Evolutionary conservation across 768 basidiomycete genomes (phyloP).

Genomic region (Leccinellum rugosiceps): DNA sequence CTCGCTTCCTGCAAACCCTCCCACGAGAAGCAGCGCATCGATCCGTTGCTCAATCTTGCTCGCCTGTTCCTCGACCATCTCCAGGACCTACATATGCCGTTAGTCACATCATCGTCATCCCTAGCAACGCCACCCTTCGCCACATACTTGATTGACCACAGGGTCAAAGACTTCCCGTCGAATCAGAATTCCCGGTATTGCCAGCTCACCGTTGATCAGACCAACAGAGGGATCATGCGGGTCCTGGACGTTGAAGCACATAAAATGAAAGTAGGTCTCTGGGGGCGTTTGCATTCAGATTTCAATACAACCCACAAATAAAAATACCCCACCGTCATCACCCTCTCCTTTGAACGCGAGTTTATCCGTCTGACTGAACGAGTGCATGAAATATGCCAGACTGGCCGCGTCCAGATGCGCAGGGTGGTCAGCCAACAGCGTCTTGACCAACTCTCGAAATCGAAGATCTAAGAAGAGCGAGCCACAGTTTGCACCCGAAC

Average conservation of each 20-base stretch:
- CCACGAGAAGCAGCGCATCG: constrained; percentile 84
- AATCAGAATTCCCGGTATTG: constrained; percentile 75
- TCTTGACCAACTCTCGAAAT: constrained; percentile 78
- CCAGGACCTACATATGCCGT: constrained; percentile 53
- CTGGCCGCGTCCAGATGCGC: constrained; percentile 80
- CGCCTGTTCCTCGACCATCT: constrained; percentile 75
- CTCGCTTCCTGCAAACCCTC: constrained; percentile 85
- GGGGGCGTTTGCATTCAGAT: constrained; percentile 10
- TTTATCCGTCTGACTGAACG: constrained; percentile 88
- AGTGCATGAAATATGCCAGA: constrained; percentile 84
- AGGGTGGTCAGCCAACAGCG: constrained; percentile 77
- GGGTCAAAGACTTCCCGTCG: constrained; percentile 87
- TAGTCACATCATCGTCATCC: constrained; percentile 4
- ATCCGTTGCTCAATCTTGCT: constrained; percentile 64
- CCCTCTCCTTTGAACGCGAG: constrained; percentile 65
- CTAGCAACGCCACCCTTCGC: constrained; percentile 16
- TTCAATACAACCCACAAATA: constrained; percentile 12
- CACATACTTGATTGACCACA: constrained; percentile 66
- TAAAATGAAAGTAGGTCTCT: constrained; percentile 87
- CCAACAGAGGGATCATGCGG: constrained; percentile 78
- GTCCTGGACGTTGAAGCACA: constrained; percentile 85
- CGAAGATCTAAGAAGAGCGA: constrained; percentile 85
- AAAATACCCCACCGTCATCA: constrained; percentile 60
- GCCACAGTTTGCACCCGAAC: constrained; percentile 85
- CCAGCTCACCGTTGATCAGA: constrained; percentile 77